Percentiles rank a stretch among this genome's conserved stretches.
Evolutionary conservation across 2,329 filamentous ascomycete genomes (phyloP).

Genomic region (Monilinia fructigena): DNA sequence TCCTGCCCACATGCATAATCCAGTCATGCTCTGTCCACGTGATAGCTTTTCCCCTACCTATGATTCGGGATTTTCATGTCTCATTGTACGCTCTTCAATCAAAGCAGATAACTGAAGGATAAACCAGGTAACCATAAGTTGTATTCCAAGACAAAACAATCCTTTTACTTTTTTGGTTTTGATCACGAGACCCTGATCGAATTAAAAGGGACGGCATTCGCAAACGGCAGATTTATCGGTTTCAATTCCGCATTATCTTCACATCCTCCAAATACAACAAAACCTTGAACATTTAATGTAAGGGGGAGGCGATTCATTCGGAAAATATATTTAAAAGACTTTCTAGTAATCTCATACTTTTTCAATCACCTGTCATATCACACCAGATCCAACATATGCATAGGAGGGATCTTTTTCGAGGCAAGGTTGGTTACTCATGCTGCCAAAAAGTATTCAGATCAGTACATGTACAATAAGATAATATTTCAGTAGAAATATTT

Average conservation of each 20-base stretch:
- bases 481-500: too few relatives aligned
- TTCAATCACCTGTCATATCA: conserved; percentile 4
- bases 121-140: accelerated
- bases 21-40: not conserved
- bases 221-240: not conserved
- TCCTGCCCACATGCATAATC: not conserved
- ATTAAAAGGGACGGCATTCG: not conserved
- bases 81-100: not conserved
- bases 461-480: too few relatives aligned
- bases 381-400: not conserved
- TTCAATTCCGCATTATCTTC: not conserved
- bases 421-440: too few relatives aligned
- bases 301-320: not conserved
- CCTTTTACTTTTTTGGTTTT: not conserved
- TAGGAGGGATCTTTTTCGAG: not conserved
- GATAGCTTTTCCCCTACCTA: not conserved
- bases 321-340: not conserved
- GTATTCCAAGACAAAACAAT: not conserved
- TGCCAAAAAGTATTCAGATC: too few relatives aligned
- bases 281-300: not conserved
- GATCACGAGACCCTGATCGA: not conserved
- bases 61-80: not conserved
- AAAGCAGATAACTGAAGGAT: not conserved
- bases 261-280: not conserved
- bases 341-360: not conserved